Base-by-base conservation (phyloP, 2,329 filamentous ascomycete genomes). In the Colletotrichum sp. region DNA sequence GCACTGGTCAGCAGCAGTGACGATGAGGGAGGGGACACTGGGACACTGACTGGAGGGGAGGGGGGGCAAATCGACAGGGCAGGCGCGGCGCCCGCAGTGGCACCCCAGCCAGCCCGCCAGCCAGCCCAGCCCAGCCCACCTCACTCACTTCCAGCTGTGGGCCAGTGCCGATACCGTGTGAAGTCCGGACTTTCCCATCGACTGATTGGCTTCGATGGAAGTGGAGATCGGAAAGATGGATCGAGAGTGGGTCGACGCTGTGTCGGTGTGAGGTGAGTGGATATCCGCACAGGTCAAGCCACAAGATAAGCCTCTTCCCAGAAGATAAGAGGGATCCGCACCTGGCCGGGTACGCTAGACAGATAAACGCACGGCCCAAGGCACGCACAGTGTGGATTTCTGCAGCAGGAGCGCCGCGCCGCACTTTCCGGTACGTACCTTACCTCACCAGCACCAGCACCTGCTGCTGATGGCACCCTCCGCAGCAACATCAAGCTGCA, bases 61-160 rank as follows among this genome's bases (percentile, higher is more conserved):
- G 32, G 32, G 32, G 36, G 26, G 13, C n/a, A 52, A 26, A 24
- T n/a, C 12, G 16, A 68, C 28, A 32, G 30, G 39, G 36, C 49
- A 72, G 70, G 70, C 70, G 62, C 62, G 64, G 39, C 64, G 70
- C 70, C 63, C 70, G 70, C 70, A 32, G 71, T 69, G 71, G 71
- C 26, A 60, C 24, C 65, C 65, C 57, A 52, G 57, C 26, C 68
- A 49, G 44, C 44, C 44, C 44, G 44, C 44, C 44, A 49, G 44
- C 44, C 44, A 21, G 44, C 44, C 44, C 44, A 49, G 10, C n/a
- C 44, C 44, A 52, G n/a, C 10, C 44, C 44, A 52, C 26, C 28
- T 34, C 28, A 32, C 13, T 28, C 52, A 15, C 59, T 32, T 12
- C 18, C 26, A 62, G 49, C 63, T 34, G 52, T 60, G 32, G 36